Evolutionary conservation across 805 yeast species (phyloP), one percentile per base, ranked within the genome.

Genomic region (Cyberlindnera americana): DNA sequence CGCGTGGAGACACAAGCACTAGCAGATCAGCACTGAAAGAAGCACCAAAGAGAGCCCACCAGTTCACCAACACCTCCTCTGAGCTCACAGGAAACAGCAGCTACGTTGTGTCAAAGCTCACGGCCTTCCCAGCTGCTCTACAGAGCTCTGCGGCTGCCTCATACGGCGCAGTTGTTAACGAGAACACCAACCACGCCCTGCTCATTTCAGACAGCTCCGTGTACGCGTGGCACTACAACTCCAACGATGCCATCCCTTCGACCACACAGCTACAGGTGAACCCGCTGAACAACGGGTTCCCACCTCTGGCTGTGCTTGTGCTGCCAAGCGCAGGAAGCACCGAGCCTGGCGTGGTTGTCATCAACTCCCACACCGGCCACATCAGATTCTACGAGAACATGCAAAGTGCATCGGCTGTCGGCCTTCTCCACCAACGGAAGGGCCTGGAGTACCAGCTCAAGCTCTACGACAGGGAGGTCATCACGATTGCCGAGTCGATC

Each of bases 351-450:
- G 61, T 88, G 28, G 78, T 83, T 6, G 73, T 82, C 6, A 68
- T 86, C 16, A 77, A 81, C 53, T 66, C 81, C 1, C 57, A 67
- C 15, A 51, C 77, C 0, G 95, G 96, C 0, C 54, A 60, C 15
- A 60, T 84, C 34, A 71, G 73, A 19, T 89, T 81, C 59, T 83
- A 82, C 65, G 95, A 86, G 53, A 76, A 86, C 38, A 77, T 87
- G 11, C 81, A 77, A 46, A 75, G 75, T 43, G 84, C 88, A 0
- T 79, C 88, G 0, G 77, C 86, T 2, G 68, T 76, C 48, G 79
- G 84, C 23, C 59, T 81, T 22, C 65, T 80, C 34, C 62, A 74
- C 61, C 61, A 62, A 34, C 59, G 60, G 30, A 55, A 56, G 33
- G 67, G 65, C 10, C 52, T 57, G 6, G 61, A 55, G 28, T 63